Conservation (phyloP, 2,329 filamentous ascomycete species). For the Ceratocystis destructans region DNA sequence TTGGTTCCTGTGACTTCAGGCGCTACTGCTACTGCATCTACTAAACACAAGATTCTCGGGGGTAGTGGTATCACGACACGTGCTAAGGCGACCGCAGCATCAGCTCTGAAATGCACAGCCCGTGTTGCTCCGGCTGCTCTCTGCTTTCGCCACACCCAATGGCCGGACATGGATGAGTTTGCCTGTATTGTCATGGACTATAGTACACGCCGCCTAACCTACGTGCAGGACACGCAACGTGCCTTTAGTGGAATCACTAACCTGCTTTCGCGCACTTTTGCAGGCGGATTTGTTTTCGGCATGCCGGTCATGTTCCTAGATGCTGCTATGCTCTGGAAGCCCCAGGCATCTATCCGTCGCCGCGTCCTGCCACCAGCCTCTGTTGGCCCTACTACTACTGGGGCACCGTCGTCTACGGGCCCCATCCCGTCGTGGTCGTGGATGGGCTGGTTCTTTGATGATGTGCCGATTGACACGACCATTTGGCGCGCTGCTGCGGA, state of each 20-base stretch:
- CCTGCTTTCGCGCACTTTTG: constrained; percentile 30
- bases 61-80: constrained; percentile 10
- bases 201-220: constrained; percentile 29
- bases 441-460: constrained; percentile 37
- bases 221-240: constrained; percentile 31
- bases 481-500: constrained; percentile 33
- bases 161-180: constrained; percentile 36
- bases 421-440: constrained; percentile 35
- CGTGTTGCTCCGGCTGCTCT: constrained; percentile 26
- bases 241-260: constrained; percentile 33
- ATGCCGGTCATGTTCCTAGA: constrained; percentile 36
- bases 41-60: constrained; percentile 21
- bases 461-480: constrained; percentile 30
- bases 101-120: constrained; percentile 26
- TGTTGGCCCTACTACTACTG: background rate
- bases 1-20: constrained; percentile 1
- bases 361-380: constrained; percentile 18
- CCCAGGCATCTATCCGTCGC: constrained; percentile 31
- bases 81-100: constrained; percentile 1
- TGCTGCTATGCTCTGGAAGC: constrained; percentile 33
- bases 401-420: constrained; percentile 24
- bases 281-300: constrained; percentile 33
- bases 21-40: background rate
- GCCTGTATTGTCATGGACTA: constrained; percentile 33
- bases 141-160: constrained; percentile 30